Evolutionary conservation across 768 basidiomycete genomes (phyloP).

Genomic region (Suillus tomentosus): DNA sequence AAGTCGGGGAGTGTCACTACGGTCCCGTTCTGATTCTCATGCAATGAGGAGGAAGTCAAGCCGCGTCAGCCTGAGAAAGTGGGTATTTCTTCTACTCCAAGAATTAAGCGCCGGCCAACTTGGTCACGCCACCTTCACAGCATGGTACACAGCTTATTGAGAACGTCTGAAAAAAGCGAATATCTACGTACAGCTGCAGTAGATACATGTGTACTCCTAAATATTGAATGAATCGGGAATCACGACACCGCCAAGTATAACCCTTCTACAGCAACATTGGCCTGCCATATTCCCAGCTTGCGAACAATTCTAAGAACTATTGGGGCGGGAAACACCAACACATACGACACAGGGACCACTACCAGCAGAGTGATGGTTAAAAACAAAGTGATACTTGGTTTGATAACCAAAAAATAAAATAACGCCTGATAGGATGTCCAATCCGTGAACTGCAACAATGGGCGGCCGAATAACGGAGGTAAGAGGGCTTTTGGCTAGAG

Average conservation of each 20-base stretch:
- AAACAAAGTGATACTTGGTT: slow-evolving; percentile 75
- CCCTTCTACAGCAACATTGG: slow-evolving; percentile 79
- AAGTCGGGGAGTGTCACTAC: slow-evolving; percentile 5
- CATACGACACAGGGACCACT: slow-evolving; percentile 57
- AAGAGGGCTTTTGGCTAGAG: slow-evolving; percentile 9
- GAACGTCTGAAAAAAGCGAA: not conserved
- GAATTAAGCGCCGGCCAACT: slow-evolving; percentile 15
- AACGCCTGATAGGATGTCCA: slow-evolving; percentile 81
- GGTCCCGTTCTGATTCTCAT: not conserved
- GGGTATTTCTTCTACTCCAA: slow-evolving; percentile 25
- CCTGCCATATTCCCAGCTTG: slow-evolving; percentile 78
- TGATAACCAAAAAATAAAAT: slow-evolving; percentile 88
- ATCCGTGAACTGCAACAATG: slow-evolving; percentile 65
- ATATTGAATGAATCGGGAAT: not conserved
- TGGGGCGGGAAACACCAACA: slow-evolving; percentile 68
- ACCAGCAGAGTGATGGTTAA: slow-evolving; percentile 57
- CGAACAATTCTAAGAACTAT: slow-evolving; percentile 64
- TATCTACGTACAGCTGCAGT: not conserved
- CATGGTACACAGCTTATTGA: not conserved
- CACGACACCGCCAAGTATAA: slow-evolving; percentile 44
- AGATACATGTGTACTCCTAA: slow-evolving; percentile 1
- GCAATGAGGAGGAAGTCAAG: slow-evolving; percentile 33
- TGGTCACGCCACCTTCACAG: slow-evolving; percentile 32
- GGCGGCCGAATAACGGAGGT: slow-evolving; percentile 7
- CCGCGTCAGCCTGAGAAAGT: slow-evolving; percentile 36